Evolutionary conservation across 1,139 yeast genomes (phyloP).

Genomic region (Candida pseudoviswanathii): DNA sequence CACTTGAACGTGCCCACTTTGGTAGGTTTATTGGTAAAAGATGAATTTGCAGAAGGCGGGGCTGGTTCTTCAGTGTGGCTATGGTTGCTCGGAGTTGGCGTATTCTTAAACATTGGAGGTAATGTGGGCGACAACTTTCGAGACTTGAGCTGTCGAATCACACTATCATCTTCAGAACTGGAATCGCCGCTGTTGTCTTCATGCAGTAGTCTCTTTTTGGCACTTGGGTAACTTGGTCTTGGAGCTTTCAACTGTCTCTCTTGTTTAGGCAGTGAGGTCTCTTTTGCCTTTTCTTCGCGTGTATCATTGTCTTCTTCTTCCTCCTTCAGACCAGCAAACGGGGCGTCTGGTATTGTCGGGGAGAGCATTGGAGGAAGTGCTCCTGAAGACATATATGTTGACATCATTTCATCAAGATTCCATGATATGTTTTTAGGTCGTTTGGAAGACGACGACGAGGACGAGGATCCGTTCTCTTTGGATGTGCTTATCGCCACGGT

Average conservation of each 20-base stretch:
- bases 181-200: slow-evolving; percentile 4
- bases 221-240: slow-evolving; percentile 12
- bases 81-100: neutral
- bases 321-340: neutral
- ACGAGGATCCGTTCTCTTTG: slow-evolving; percentile 14
- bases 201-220: slow-evolving; percentile 8
- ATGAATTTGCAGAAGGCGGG: neutral
- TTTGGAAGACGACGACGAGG: neutral
- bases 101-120: slow-evolving; percentile 30
- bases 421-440: slow-evolving; percentile 23
- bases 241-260: slow-evolving; percentile 8
- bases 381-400: slow-evolving; percentile 38
- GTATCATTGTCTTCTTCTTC: slow-evolving; percentile 1
- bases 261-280: neutral
- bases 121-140: slow-evolving; percentile 34
- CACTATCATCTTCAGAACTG: slow-evolving; percentile 8
- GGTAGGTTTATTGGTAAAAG: slow-evolving; percentile 12
- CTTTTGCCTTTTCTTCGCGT: neutral
- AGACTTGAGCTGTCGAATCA: slow-evolving; percentile 6
- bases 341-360: slow-evolving; percentile 40
- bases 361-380: slow-evolving; percentile 43
- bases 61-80: neutral
- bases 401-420: slow-evolving; percentile 45
- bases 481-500: slow-evolving; percentile 15
- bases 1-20: slow-evolving; percentile 26